Evolutionary conservation across 2,329 filamentous ascomycete genomes (phyloP), one percentile per base, ranked within the genome.

Genomic region (Ceratocystis variospora): DNA sequence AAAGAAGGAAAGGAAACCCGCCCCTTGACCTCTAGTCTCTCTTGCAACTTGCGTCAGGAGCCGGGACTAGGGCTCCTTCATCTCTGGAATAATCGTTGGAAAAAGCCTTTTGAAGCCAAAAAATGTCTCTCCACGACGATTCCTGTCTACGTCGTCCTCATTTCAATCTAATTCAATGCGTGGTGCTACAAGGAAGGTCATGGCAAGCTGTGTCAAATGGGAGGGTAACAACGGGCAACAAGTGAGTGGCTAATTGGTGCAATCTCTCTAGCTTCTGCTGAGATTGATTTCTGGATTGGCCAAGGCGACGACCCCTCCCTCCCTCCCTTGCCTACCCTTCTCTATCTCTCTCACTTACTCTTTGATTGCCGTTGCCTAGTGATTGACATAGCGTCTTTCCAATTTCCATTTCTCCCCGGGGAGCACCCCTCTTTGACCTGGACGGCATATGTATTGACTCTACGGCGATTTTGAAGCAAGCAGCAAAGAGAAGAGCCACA

Each of bases 31-130:
- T 31, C 17, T n/a, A 48, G 37, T 25, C 22, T 22, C 22, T 17
- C 22, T 53, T 12, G 45, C 31, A 10, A 33, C 17, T 66, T 33
- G 64, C 33, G 46, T 63, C 48, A 66, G 64, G 64, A 62, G 57
- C 64, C 45, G 62, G 46, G 59, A 33, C 55, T 48, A 22, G 15
- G 37, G 37, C 33, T 37, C 33, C 33, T 3, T 37, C 33, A 8
- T 37, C 33, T 37, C 33, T 28, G 28, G 28, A 28, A 28, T 28
- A 28, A 28, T 28, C 28, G 12, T 37, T 6, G 33, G 33, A 10
- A 37, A 10, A 37, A 37, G 33, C 7, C 12, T 12, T 41, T 41
- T 41, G 10, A 15, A 12, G 37, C 37, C 8, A 41, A 12, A 12
- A 15, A 41, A 41, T 15, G 37, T 41, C 10, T 41, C 37, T 41